Evolutionary conservation across 805 yeast genomes (phyloP).

Genomic region (Ogataea angusta): DNA sequence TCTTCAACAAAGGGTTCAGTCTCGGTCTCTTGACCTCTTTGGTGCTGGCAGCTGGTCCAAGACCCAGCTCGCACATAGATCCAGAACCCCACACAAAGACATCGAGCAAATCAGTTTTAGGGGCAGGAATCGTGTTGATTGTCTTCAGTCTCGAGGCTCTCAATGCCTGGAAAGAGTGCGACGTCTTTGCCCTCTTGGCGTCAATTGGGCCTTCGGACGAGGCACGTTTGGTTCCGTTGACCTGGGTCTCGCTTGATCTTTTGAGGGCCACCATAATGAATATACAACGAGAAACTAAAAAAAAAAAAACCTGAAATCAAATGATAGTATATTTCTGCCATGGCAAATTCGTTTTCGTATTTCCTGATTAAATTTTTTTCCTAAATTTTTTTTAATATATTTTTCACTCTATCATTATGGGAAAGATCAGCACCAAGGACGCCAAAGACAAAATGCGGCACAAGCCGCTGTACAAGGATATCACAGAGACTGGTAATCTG

Average conservation of each 20-base stretch:
- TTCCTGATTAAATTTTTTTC: conserved; percentile 13
- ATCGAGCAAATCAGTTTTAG: conserved; percentile 53
- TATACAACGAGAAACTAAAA: not conserved
- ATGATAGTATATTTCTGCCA: conserved; percentile 6
- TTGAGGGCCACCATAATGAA: conserved; percentile 41
- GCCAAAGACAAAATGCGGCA: conserved; percentile 63
- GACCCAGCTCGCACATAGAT: conserved; percentile 94
- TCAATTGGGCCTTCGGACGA: conserved; percentile 25
- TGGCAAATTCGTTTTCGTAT: conserved; percentile 6
- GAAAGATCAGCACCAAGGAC: conserved; percentile 54
- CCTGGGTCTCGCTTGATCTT: conserved; percentile 21
- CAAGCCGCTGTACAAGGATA: conserved; percentile 75
- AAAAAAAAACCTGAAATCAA: conserved; percentile 3
- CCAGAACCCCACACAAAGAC: conserved; percentile 96
- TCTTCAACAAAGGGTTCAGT: conserved; percentile 69
- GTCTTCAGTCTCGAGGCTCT: conserved; percentile 49
- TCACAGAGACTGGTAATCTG: conserved; percentile 72
- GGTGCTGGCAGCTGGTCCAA: conserved; percentile 91
- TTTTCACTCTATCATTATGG: conserved; percentile 43
- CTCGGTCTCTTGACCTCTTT: conserved; percentile 96
- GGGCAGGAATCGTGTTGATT: conserved; percentile 38
- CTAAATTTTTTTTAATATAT: conserved; percentile 7
- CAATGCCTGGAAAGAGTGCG: conserved; percentile 40
- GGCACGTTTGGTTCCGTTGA: conserved; percentile 22
- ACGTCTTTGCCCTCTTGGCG: conserved; percentile 34